Evolutionary conservation across 352 stramenopile genomes (phyloP), one percentile per base, ranked within the genome.

Genomic region (Phytophthora boehmeriae): DNA sequence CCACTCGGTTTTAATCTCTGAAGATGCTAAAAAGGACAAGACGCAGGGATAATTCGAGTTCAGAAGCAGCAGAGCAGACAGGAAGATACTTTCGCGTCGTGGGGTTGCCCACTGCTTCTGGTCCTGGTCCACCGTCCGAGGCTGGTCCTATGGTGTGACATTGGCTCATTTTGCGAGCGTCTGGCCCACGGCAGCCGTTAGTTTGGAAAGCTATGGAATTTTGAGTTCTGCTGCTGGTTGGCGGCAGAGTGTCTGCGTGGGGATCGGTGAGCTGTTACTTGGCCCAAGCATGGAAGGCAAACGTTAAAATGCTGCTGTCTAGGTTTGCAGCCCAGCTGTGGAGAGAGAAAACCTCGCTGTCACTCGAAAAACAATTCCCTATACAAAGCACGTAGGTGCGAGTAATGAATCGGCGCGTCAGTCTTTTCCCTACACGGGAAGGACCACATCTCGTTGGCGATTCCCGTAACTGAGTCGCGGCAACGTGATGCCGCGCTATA

Each of bases 301-400:
- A 38, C 55, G 53, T 28, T 17, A 59, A 62, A 44, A 38, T 16
- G 45, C 25, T 58, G 57, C 49, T 59, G 45, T 45, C 19, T 45
- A 22, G 38, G 38, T 60, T 48, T 48, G 41, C 45, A 25, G 36
- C 16, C 53, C 66, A 71, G 54, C 60, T 74, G 66, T 54, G 54
- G 42, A 30, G 25, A 30, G 25, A 30, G 25, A 73, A 62, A 73
- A 59, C 59, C 60, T 34, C 17, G 54, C 66, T 65, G 54, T 51
- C 22, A 65, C 42, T 63, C 44, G 36, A 32, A 53, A 59, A 61
- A 43, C 54, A 28, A 28, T 16, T 35, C 60, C 59, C 54, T 74
- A 67, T 74, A 62, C 59, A 59, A 53, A 54, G 66, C 50, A 74
- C 66, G 66, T 62, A 13, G 32, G 50, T 41, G 66, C 60, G 66